These are phyloP conservation scores for Saccharomycopsis fermentans DNA, from an alignment of 805 yeast species.

Conservation along the genomic window DNA sequence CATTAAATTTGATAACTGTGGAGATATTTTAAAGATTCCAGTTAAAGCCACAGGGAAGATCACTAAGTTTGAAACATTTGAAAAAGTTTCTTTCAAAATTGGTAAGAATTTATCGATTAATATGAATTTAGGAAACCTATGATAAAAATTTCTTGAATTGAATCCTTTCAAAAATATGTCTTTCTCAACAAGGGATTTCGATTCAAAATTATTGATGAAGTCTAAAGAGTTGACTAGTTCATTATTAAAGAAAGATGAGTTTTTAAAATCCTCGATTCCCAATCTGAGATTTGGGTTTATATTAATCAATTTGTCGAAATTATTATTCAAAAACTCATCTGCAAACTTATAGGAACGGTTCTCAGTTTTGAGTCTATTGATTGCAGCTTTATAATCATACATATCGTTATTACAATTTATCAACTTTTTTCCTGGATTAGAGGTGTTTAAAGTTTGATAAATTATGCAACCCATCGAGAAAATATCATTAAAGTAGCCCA, in stretches of 20 bases:
- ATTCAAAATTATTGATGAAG: constrained; percentile 73
- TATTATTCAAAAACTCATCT: constrained; percentile 33
- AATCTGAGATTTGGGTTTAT: constrained; percentile 49
- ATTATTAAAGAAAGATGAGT: constrained; percentile 69
- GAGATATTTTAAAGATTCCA: constrained; percentile 53
- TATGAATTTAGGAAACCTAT: constrained; percentile 48
- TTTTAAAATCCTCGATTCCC: constrained; percentile 56
- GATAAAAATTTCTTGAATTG: constrained; percentile 31
- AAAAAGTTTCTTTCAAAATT: constrained; percentile 36
- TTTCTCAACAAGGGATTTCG: constrained; percentile 60
- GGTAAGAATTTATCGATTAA: constrained; percentile 68
- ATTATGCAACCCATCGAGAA: constrained; percentile 78
- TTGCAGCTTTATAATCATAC: constrained; percentile 52
- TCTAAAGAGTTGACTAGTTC: constrained; percentile 72
- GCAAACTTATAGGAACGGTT: constrained; percentile 43
- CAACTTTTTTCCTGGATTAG: constrained; percentile 22
- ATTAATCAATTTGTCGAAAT: constrained; percentile 44
- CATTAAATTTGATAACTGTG: constrained; percentile 59
- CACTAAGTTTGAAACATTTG: constrained; percentile 27
- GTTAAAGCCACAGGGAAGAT: constrained; percentile 36
- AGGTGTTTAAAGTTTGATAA: constrained; percentile 49
- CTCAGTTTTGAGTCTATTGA: constrained; percentile 36
- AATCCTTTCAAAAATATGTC: constrained; percentile 59
- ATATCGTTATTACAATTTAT: constrained; percentile 43
- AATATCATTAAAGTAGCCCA: constrained; percentile 64